Percentiles rank a stretch among this genome's conserved stretches.
These are phyloP conservation scores for Meredithiella fracta DNA, from an alignment of 2,329 filamentous ascomycete genomes.

Conservation along the genomic window DNA sequence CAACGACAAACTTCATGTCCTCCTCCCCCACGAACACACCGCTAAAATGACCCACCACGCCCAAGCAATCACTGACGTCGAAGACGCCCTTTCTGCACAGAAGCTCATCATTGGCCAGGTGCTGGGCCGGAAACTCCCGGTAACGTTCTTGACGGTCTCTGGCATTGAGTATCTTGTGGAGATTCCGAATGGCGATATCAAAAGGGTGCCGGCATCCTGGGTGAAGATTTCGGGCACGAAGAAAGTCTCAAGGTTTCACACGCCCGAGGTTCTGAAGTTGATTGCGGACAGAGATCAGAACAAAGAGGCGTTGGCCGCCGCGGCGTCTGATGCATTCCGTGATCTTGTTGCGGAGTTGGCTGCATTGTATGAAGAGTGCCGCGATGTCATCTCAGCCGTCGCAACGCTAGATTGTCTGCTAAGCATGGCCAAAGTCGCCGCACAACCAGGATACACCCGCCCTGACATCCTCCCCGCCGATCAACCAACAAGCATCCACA, in stretches of 20 bases:
- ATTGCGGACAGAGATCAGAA: constrained; percentile 83
- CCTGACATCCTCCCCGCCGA: constrained; percentile 49
- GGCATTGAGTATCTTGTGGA: constrained; percentile 94
- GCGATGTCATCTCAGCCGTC: constrained; percentile 73
- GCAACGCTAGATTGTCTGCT: constrained; percentile 80
- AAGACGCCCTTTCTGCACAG: constrained; percentile 73
- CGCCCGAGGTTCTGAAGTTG: constrained; percentile 70
- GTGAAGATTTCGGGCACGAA: constrained; percentile 90
- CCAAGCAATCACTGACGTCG: constrained; percentile 76
- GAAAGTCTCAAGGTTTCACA: constrained; percentile 81
- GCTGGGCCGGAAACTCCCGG: constrained; percentile 50
- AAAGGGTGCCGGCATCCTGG: constrained; percentile 86
- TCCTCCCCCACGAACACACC: constrained; percentile 71
- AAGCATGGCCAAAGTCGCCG: constrained; percentile 69
- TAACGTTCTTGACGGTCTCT: constrained; percentile 67
- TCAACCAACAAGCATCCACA: constrained; percentile 49
- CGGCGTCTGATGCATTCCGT: constrained; percentile 71
- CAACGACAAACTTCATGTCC: constrained; percentile 90
- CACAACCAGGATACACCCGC: constrained; percentile 73
- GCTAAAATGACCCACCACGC: constrained; percentile 82
- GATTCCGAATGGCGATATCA: constrained; percentile 66
- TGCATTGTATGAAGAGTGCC: constrained; percentile 72
- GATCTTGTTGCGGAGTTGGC: constrained; percentile 57
- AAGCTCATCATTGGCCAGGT: constrained; percentile 52
- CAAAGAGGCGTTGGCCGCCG: constrained; percentile 80